Conservation (phyloP, 768 basidiomycete species). For the Gymnopilus dilepis region DNA sequence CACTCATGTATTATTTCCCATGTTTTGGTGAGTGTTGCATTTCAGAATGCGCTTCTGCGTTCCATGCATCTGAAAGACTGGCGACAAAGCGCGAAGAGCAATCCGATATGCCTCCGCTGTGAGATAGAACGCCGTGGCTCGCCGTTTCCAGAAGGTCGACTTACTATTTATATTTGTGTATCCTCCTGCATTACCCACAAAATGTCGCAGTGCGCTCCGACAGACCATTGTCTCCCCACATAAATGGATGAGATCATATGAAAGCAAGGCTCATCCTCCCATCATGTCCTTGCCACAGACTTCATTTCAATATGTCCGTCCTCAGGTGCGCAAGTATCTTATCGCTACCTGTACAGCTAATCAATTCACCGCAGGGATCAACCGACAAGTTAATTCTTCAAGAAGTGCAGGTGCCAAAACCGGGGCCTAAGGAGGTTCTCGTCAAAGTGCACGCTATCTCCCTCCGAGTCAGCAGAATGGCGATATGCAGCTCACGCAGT, state of each 20-base stretch:
- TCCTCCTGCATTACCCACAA: not conserved
- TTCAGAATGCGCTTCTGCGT: too few species aligned
- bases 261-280: not conserved
- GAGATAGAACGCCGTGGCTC: not conserved
- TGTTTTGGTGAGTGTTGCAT: too few species aligned
- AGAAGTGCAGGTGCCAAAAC: conserved; percentile 33
- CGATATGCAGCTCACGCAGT: conserved; percentile 34
- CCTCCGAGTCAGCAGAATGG: conserved; percentile 44
- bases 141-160: not conserved
- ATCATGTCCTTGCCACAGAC: conserved; percentile 17
- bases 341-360: not conserved
- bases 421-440: conserved; percentile 55
- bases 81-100: too few species aligned
- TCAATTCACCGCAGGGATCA: conserved; percentile 18
- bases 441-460: conserved; percentile 64
- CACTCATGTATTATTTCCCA: too few species aligned
- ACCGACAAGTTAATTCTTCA: conserved; percentile 31
- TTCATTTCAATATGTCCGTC: conserved; percentile 26
- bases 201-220: not conserved
- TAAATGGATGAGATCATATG: too few species aligned
- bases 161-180: not conserved
- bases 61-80: too few species aligned
- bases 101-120: not conserved
- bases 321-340: conserved; percentile 19
- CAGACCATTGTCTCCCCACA: too few species aligned